phyloP scores from a whole-genome alignment of 306 rosid species.

The Acacia acuminata region DNA sequence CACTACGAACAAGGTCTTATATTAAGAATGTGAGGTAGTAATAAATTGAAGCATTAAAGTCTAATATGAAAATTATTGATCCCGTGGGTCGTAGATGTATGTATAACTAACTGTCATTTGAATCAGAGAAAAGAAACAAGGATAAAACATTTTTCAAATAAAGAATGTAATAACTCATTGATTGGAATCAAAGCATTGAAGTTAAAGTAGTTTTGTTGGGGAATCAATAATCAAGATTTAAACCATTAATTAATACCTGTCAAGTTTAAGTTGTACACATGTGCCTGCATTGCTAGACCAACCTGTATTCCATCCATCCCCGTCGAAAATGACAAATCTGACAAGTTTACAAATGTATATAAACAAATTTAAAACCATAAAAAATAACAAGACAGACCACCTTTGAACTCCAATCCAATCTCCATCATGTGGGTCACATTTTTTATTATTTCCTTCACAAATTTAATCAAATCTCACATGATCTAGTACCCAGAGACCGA shows the following conservation, averaged over 20 bases:
- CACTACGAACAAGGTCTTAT: background rate
- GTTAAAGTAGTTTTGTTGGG: background rate
- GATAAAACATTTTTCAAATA: background rate
- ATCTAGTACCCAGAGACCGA: background rate
- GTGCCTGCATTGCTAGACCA: conserved; percentile 20
- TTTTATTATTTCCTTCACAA: conserved; percentile 34
- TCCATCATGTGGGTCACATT: conserved; percentile 35
- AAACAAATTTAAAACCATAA: conserved; percentile 24
- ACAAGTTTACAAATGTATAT: conserved; percentile 11
- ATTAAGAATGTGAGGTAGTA: background rate
- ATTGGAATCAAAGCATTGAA: background rate
- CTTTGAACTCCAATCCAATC: background rate
- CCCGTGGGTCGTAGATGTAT: background rate
- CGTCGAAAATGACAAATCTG: conserved; percentile 29
- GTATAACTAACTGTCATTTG: background rate
- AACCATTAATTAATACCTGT: background rate
- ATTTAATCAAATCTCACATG: conserved; percentile 31
- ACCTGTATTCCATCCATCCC: conserved; percentile 31
- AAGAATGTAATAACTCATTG: background rate
- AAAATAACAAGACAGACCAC: conserved; percentile 14
- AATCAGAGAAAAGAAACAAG: background rate
- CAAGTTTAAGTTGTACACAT: background rate
- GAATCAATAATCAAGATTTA: background rate
- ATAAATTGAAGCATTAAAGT: background rate
- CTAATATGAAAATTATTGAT: background rate